Evolutionary conservation across 2,329 filamentous ascomycete species (phyloP).

Genomic region (Alternaria sp.): DNA sequence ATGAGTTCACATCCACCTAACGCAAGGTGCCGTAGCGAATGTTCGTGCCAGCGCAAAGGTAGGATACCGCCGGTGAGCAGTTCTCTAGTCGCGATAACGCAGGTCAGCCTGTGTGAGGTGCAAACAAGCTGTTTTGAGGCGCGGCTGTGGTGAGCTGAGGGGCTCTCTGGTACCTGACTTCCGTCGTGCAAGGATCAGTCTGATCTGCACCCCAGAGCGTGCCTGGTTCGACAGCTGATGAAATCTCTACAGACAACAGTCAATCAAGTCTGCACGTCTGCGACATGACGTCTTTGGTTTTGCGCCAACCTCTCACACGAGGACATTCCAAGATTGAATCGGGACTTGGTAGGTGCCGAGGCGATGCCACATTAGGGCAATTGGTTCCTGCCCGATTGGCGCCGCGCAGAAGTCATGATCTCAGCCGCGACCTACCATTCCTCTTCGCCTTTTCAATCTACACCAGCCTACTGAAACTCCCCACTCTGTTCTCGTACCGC

Average conservation of each 20-base stretch:
- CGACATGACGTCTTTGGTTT: constrained; percentile 17
- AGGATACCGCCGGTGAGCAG: constrained; percentile 12
- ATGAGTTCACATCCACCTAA: neutral
- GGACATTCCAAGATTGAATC: neutral
- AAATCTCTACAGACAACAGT: neutral
- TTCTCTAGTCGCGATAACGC: constrained; percentile 17
- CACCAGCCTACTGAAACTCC: constrained; percentile 25
- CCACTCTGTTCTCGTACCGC: constrained; percentile 22
- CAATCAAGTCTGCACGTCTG: constrained; percentile 1
- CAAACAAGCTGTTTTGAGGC: constrained; percentile 23
- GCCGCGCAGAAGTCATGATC: constrained; percentile 24
- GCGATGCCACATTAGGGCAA: constrained; percentile 4
- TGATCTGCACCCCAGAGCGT: constrained; percentile 13
- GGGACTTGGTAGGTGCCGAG: constrained; percentile 15
- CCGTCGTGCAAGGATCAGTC: constrained; percentile 36
- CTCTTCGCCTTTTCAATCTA: constrained; percentile 9
- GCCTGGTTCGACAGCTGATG: constrained; percentile 1
- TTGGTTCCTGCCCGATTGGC: constrained; percentile 25
- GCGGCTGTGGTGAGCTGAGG: constrained; percentile 24
- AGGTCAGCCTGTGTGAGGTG: constrained; percentile 16
- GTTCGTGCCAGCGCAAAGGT: neutral
- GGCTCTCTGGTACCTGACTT: constrained; percentile 31
- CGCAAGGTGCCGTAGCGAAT: constrained; percentile 1
- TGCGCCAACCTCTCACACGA: constrained; percentile 9
- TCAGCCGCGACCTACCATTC: constrained; percentile 10